Evolutionary conservation across 2,329 filamentous ascomycete species (phyloP), one percentile per base, ranked within the genome.

Genomic region (Coniochaeta ligniaria): DNA sequence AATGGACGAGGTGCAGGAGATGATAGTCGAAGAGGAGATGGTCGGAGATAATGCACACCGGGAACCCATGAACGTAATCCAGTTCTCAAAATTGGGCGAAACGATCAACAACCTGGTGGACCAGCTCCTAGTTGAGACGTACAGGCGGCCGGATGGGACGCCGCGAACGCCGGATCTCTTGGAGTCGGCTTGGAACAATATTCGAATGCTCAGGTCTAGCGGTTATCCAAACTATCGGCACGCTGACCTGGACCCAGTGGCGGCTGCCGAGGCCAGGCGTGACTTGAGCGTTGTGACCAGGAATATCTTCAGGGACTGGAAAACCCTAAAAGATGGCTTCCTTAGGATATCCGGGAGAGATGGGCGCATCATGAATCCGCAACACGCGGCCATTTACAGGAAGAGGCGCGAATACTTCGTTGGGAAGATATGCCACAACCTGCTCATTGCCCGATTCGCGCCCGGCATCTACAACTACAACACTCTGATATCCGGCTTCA

Each of bases 401-500:
- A 38, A 28, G 4, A 43, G 58, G 3, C 59, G 66, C 31, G 69
- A 68, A 36, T 70, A 71, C 33, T 66, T 64, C 20, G 70, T 78
- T 35, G 71, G 69, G n/a, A 79, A 78, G 66, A 76, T 86, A 59
- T 85, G 82, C 71, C 87, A 87, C 72, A 91, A 91, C 68, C 74
- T 95, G 3, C 78, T 91, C 17, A 75, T 84, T 3, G 85, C 84
- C 2, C 71, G 80, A 1, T 76, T 83, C 20, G 82, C 85, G 0
- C 88, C 90, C 0, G 84, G 84, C 63, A 80, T 90, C 38, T 79
- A 85, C 64, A 91, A 87, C 3, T 91, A 87, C 75, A 92, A 92
- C 68, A 80, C 81, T 14, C 78, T 95, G 28, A 80, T 94, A 2
- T 71, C 83, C n/a, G 83, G 83, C n/a, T 85, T 94, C 58, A 79